Percentiles rank a stretch among this genome's conserved stretches.
These are phyloP conservation scores for Rhodotorula taiwanensis DNA, from an alignment of 768 basidiomycete genomes.

Conservation along the genomic window DNA sequence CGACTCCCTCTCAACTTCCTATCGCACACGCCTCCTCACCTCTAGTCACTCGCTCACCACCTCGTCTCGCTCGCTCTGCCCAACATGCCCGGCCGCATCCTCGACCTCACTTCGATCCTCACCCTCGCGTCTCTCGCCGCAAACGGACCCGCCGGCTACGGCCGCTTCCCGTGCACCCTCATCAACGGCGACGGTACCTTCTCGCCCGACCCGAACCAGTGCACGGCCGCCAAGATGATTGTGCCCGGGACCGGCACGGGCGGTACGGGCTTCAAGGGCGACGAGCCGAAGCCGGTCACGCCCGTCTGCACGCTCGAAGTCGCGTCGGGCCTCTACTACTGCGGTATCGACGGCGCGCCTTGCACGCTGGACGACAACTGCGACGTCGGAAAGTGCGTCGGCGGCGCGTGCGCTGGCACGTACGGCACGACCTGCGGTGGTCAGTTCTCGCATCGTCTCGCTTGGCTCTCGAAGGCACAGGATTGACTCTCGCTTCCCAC, in stretches of 20 bases:
- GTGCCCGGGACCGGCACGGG: too few relatives aligned
- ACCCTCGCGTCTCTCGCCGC: constrained; percentile 16
- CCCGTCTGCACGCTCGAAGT: not conserved
- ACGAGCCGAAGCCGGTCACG: constrained; percentile 1
- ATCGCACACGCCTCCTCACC: too few relatives aligned
- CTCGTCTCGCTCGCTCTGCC: too few relatives aligned
- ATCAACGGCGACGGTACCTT: constrained; percentile 13
- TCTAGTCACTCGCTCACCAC: not conserved
- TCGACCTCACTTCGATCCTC: constrained; percentile 8
- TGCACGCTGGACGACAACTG: constrained; percentile 15
- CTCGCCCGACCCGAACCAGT: constrained; percentile 10
- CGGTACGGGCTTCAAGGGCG: constrained; percentile 1
- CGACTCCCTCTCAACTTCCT: not conserved
- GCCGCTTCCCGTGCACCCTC: constrained; percentile 20
- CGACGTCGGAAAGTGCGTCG: constrained; percentile 10
- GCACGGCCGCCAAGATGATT: not conserved
- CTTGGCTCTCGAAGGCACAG: constrained; percentile 1
- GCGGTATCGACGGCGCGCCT: constrained; percentile 16
- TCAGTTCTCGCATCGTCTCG: not conserved
- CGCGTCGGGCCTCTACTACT: constrained; percentile 16
- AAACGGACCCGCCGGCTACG: constrained; percentile 2
- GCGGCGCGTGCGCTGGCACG: too few relatives aligned
- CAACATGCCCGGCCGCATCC: constrained; percentile 5
- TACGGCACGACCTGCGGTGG: too few relatives aligned
- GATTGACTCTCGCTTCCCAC: too few relatives aligned